Evolutionary conservation across 75 land plant genomes (phyloP).

Genomic region (Ceratopteris richardii): DNA sequence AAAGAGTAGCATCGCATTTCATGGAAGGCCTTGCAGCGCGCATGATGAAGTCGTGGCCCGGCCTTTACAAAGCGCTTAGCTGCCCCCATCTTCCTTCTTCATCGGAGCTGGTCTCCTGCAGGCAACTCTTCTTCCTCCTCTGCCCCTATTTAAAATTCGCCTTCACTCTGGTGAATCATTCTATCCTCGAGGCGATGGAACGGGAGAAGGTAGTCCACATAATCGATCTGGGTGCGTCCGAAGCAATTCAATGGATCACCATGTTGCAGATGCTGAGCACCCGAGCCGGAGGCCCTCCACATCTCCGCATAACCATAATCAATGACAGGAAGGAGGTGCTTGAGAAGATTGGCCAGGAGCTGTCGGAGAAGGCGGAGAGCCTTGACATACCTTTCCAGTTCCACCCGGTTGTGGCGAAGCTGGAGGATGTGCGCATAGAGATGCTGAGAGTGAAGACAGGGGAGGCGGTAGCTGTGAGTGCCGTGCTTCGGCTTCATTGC

Average conservation of each 20-base stretch:
- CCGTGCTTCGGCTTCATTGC: conserved; percentile 68
- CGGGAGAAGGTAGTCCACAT: conserved; percentile 70
- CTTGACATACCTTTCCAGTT: conserved; percentile 79
- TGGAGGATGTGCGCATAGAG: conserved; percentile 65
- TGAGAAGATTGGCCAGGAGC: conserved; percentile 31
- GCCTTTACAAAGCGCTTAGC: conserved; percentile 52
- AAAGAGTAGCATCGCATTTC: conserved; percentile 64
- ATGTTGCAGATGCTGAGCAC: conserved; percentile 40
- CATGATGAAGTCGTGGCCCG: conserved; percentile 52
- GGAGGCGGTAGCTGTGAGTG: conserved; percentile 72
- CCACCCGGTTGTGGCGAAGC: conserved; percentile 39
- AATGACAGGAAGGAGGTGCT: conserved; percentile 44
- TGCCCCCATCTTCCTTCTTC: conserved; percentile 26
- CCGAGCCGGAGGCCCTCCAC: conserved; percentile 69
- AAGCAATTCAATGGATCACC: conserved; percentile 58
- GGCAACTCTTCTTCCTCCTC: conserved; percentile 46
- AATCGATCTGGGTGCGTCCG: conserved; percentile 43
- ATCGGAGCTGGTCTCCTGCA: conserved; percentile 29
- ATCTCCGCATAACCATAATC: conserved; percentile 60
- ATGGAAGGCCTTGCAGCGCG: conserved; percentile 65
- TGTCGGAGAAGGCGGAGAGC: conserved; percentile 57
- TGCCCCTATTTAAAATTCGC: conserved; percentile 55
- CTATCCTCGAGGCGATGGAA: conserved; percentile 73
- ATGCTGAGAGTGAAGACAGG: conserved; percentile 45
- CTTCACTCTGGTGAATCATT: conserved; percentile 41